Conservation (phyloP, 2,329 filamentous ascomycete genomes). For the Paraphaeosphaeria minitans region DNA sequence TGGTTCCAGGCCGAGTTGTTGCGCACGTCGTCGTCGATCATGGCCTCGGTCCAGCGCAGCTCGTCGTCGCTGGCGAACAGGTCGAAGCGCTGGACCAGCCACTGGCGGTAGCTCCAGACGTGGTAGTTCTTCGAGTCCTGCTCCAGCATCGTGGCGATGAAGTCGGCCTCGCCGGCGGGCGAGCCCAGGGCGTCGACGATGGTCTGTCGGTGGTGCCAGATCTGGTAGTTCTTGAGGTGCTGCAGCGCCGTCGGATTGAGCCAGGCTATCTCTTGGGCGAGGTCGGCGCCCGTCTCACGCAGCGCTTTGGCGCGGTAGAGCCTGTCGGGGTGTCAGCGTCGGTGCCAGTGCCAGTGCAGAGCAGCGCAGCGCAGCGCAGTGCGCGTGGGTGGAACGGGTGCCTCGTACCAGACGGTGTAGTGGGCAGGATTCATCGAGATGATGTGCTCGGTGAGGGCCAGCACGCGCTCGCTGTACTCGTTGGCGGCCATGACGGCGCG, state of each 20-base stretch:
- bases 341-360: too few species aligned
- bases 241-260: constrained; percentile 80
- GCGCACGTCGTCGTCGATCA: constrained; percentile 80
- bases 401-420: constrained; percentile 86
- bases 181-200: constrained; percentile 63
- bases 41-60: constrained; percentile 70
- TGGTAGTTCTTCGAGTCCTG: constrained; percentile 97
- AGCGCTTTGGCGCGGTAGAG: constrained; percentile 87
- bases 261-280: constrained; percentile 80
- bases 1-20: constrained; percentile 99
- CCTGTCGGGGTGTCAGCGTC: constrained; percentile 43
- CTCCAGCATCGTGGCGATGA: constrained; percentile 79
- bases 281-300: constrained; percentile 66
- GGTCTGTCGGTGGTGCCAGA: constrained; percentile 74
- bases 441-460: constrained; percentile 84
- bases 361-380: too few species aligned
- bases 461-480: constrained; percentile 78
- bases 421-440: constrained; percentile 94
- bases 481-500: constrained; percentile 89
- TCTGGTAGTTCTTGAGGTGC: constrained; percentile 98
- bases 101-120: constrained; percentile 93
- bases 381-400: too few species aligned
- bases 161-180: constrained; percentile 70
- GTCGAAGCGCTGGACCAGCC: constrained; percentile 69
- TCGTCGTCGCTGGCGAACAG: constrained; percentile 63